These are phyloP conservation scores for Tolypocladium amazonense DNA, from an alignment of 2,329 filamentous ascomycete genomes.

Conservation along the genomic window DNA sequence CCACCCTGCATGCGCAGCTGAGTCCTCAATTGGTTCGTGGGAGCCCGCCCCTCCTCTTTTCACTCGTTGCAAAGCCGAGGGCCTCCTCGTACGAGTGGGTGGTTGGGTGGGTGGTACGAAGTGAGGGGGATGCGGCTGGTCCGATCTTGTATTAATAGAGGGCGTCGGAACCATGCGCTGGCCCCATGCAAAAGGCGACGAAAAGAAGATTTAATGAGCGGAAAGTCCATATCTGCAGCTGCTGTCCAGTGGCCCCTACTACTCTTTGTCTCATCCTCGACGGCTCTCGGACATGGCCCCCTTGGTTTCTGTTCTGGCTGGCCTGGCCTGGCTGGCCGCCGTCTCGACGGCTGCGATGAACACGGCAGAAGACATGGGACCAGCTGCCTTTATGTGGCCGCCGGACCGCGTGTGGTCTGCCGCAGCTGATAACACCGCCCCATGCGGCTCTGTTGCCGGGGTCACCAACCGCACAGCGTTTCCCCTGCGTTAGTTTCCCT, in stretches of 20 bases:
- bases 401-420: conserved; percentile 44
- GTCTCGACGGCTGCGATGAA: neutral
- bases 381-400: conserved; percentile 52
- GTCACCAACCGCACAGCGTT: conserved; percentile 42
- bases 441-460: conserved; percentile 42
- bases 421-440: conserved; percentile 42
- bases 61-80: neutral
- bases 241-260: neutral
- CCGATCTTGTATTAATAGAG: neutral
- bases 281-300: conserved; percentile 6
- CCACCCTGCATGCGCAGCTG: neutral
- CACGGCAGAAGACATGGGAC: conserved; percentile 31
- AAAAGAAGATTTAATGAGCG: neutral
- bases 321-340: conserved; percentile 4
- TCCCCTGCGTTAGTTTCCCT: conserved; percentile 32
- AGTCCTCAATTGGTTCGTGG: neutral
- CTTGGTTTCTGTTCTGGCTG: conserved; percentile 8
- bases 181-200: neutral
- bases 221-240: neutral
- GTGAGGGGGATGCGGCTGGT: neutral
- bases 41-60: neutral
- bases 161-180: neutral
- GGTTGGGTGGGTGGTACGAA: neutral
- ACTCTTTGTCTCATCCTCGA: neutral
- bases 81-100: neutral